Base-by-base conservation (phyloP, 1,139 yeast genomes). In the Candida sanyaensis region DNA sequence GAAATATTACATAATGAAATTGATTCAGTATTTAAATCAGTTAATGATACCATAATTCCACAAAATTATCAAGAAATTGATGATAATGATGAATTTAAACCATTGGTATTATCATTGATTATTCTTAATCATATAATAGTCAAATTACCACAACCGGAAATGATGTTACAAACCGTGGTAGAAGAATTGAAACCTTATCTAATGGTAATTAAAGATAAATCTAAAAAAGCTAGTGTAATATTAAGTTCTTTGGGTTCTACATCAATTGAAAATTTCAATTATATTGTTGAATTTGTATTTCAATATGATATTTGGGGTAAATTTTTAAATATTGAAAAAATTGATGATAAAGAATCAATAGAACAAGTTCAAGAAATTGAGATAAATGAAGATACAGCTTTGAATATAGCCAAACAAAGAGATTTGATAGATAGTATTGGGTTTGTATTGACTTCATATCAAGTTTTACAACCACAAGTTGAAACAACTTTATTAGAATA, bases 1-100 rank as follows among this genome's bases (percentile, higher is more conserved):
- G 97, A 93, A 61, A 77, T 93, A 26, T 71, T 92, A 50, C 96
- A 92, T 63, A 84, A 84, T 41, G 88, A 86, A 47, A 64, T 73
- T 12, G 27, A 21, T 26, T 67, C 73, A 24, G 55, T 65, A 4
- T 71, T 75, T 52, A 60, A 59, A 32, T 64, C 76, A 2, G 56
- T 59, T 12, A 32, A 55, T 1, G 56, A 56, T 37, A 43, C 41
- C 5, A 60, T 74, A 6, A 59, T 71, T 12, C 75, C 77, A 0
- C 59, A 61, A 10, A 63, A 70, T 45, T 64, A 68, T 42, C 61
- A 60, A 5, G 48, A 52, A 0, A 56, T 68, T n/a, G 72, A 70
- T 26, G 77, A 74, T 49, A 53, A 62, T 11, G 76, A 73, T 47
- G 78, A 73, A 11, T 62, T 61, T 46, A 73, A 75, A 50, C 66